These are phyloP conservation scores for Adiantum capillusveneris DNA, from an alignment of 75 land plant species.

Conservation along the genomic window DNA sequence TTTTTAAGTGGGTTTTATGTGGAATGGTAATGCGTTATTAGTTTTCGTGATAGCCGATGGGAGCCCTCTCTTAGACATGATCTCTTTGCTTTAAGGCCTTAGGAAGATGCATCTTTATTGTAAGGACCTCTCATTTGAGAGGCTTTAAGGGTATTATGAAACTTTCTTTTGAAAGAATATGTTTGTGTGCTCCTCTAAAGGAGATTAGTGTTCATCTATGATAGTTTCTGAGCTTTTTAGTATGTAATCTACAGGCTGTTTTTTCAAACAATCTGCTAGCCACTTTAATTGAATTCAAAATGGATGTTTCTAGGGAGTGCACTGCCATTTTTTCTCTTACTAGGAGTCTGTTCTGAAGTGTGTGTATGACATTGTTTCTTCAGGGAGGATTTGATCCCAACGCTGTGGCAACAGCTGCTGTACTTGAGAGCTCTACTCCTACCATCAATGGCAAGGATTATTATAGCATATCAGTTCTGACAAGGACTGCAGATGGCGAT, in stretches of 20 bases:
- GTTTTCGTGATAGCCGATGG: too few species aligned
- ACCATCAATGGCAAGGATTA: conserved; percentile 56
- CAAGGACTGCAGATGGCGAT: conserved; percentile 94
- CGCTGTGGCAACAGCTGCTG: conserved; percentile 77
- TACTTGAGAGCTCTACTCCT: conserved; percentile 46
- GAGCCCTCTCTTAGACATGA: too few species aligned
- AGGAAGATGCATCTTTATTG: too few species aligned
- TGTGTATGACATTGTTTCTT: neutral
- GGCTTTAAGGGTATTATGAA: too few species aligned
- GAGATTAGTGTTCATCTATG: too few species aligned
- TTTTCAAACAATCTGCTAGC: neutral
- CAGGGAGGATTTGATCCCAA: conserved; percentile 85
- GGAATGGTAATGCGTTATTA: too few species aligned
- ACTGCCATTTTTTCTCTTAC: neutral
- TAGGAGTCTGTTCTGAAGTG: neutral
- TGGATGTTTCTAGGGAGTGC: neutral
- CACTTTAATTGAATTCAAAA: neutral
- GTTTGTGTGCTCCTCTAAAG: too few species aligned
- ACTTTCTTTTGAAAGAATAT: too few species aligned
- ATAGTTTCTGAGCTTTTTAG: too few species aligned
- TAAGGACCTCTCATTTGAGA: too few species aligned
- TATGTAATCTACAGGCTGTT: neutral
- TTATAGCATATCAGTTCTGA: conserved; percentile 65
- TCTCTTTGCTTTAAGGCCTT: too few species aligned
- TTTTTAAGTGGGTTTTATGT: too few species aligned